Evolutionary conservation across 495 filamentous ascomycete genomes (phyloP).

Genomic region (Melanomma pulvis-pyrius): DNA sequence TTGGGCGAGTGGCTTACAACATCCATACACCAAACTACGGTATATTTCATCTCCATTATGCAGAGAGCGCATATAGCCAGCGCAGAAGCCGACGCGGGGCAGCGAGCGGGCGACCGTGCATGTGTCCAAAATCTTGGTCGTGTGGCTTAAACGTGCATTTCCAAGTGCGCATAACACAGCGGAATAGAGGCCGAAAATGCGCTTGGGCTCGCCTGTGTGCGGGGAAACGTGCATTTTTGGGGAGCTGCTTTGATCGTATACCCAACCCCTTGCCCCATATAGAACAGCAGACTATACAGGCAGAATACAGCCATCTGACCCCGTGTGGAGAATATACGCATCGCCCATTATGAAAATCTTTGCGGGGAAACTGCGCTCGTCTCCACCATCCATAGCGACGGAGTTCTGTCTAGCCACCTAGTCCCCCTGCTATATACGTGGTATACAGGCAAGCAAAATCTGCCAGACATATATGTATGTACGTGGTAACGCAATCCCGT

Average conservation of each 20-base stretch:
- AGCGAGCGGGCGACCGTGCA: too few species aligned
- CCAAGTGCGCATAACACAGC: too few species aligned
- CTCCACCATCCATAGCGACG: constrained; percentile 23
- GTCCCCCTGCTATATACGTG: not conserved
- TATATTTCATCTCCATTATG: too few species aligned
- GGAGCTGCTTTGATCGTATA: too few species aligned
- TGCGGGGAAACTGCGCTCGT: constrained; percentile 27
- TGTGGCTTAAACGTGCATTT: constrained; percentile 5
- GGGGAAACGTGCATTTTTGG: too few species aligned
- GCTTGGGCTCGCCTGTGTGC: too few species aligned
- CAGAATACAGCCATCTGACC: not conserved
- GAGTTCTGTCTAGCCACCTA: not conserved
- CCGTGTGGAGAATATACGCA: not conserved
- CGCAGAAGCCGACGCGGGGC: too few species aligned
- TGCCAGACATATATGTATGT: not conserved
- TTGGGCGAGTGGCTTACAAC: constrained; percentile 11
- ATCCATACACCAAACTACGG: too few species aligned
- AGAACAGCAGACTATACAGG: not conserved
- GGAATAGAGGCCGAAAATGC: too few species aligned
- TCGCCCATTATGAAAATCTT: constrained; percentile 14
- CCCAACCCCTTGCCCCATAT: not conserved
- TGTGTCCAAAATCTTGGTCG: constrained; percentile 14
- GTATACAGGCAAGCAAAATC: not conserved
- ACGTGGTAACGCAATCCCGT: not conserved
- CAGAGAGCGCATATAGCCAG: too few species aligned